Base-by-base conservation (phyloP, 345 rosid genomes). In the Linum tenue region DNA sequence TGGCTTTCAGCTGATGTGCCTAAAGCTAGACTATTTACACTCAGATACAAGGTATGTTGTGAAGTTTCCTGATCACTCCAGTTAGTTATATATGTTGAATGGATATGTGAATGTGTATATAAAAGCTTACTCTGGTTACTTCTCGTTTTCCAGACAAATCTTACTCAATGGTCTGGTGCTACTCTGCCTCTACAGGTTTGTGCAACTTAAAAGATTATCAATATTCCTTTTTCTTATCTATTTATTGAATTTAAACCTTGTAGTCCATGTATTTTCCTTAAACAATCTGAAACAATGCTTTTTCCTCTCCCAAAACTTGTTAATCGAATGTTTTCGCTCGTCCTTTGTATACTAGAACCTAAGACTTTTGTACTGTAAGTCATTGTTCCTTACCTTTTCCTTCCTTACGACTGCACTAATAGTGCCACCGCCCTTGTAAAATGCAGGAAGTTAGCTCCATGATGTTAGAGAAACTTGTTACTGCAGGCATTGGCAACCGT, bases 121-220 rank as follows among this genome's bases (percentile, higher is more conserved):
- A 63, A 62, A 37, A 37, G 56, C 11, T 44, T 4, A 58, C n/a
- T 62, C 17, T 65, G 57, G 4, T 38, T 70, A 36, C n/a, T 75
- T 59, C 38, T 48, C 31, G 38, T 72, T 38, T 76, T 70, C 67
- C 92, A 92, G 98, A 82, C 96, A 71, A 92, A 88, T 74, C 90
- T 92, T 60, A 88, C 95, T 48, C 90, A 80, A 69, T 92, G 97
- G 96, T 85, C 97, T 67, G 97, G 98, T 79, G 94, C 98, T 73
- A 85, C 79, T 78, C 81, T 90, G 73, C 98, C 98, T 67, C 96
- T 92, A 73, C 98, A 92, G 96, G 98, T 92, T 65, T 63, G 67
- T 72, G 37, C 59, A 41, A 42, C 44, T 43, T 56, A 37, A 5
- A 9, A 7, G 31, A 61, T 41, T 22, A 22, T 22, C 31, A 22